Conservation (phyloP, 1,284 basidiomycete genomes). For the Cystobasidium pallidum region DNA sequence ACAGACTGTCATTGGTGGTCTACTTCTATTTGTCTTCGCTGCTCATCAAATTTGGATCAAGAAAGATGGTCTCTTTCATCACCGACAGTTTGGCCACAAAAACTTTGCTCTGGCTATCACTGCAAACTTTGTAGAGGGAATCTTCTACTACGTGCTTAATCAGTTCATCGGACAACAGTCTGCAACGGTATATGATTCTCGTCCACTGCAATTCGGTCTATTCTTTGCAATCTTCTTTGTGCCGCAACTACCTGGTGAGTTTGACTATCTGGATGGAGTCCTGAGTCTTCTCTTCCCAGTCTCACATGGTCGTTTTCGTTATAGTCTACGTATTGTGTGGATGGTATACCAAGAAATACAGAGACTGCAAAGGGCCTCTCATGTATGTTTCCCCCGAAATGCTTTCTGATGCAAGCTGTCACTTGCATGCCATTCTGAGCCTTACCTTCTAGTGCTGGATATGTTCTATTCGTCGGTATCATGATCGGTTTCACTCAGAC, state of each 20-base stretch:
- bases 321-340: conserved; percentile 2
- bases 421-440: background rate
- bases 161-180: conserved; percentile 15
- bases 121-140: conserved; percentile 49
- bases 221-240: conserved; percentile 30
- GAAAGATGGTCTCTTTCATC: conserved; percentile 50
- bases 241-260: background rate
- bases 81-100: conserved; percentile 48
- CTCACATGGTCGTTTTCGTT: background rate
- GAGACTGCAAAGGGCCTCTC: conserved; percentile 17
- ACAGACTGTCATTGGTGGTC: conserved; percentile 47
- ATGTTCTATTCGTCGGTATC: conserved; percentile 14
- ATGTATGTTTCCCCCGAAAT: background rate
- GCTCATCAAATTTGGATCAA: conserved; percentile 50
- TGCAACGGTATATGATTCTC: conserved; percentile 22
- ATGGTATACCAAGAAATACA: conserved; percentile 18
- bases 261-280: background rate
- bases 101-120: conserved; percentile 49
- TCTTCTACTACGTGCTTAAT: conserved; percentile 23
- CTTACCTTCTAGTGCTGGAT: conserved; percentile 8
- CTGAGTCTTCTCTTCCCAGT: background rate
- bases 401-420: background rate
- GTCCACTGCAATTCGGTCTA: conserved; percentile 22
- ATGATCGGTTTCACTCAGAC: conserved; percentile 19
- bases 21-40: conserved; percentile 48